Evolutionary conservation across 139 green algal species (phyloP), one percentile per base, ranked within the genome.

Genomic region (Asterochloris sp.): DNA sequence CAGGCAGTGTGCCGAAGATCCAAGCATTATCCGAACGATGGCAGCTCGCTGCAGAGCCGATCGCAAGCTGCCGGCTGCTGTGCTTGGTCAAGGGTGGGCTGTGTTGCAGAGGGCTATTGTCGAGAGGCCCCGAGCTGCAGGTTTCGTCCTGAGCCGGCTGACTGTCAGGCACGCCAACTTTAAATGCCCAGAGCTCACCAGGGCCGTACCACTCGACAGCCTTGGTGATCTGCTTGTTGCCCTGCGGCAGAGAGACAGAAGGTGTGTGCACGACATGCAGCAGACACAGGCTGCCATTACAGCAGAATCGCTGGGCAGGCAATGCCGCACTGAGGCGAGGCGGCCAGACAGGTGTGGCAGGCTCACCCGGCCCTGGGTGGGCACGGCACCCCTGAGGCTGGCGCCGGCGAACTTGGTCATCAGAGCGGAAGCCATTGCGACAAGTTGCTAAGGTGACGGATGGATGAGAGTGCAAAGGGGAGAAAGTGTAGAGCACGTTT

Each of bases 191-290:
- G 6, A 54, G 38, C 38, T 54, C 38, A 54, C 38, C 88, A 66
- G 89, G 90, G 85, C 89, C 90, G 83, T 92, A 94, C 68, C 83
- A 94, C 90, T 94, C 91, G 64, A 93, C 86, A 62, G 90, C 90
- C 66, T 84, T 82, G 82, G 90, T 89, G 71, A 92, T 89, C 69
- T 89, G 83, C 62, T 73, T 73, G 62, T 85, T 86, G 73, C 83
- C 81, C 89, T 91, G 86, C 84, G 77, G 13, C 1, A 17, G 68
- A 15, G 24, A 8, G 27, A 24, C 8, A 12, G 15, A 13, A 67
- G 29, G 17, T 11, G 62, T 21, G 63, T 26, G 27, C 28, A 27
- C 27, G 21, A 0, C 28, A 66, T 66, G 26, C 28, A 64, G 38
- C 17, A 78, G 16, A 66, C 17, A 4, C 28, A 12, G 16, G 74